Evolutionary conservation across 2,329 filamentous ascomycete species (phyloP).

Genomic region (Dactylonectria estremocensis): DNA sequence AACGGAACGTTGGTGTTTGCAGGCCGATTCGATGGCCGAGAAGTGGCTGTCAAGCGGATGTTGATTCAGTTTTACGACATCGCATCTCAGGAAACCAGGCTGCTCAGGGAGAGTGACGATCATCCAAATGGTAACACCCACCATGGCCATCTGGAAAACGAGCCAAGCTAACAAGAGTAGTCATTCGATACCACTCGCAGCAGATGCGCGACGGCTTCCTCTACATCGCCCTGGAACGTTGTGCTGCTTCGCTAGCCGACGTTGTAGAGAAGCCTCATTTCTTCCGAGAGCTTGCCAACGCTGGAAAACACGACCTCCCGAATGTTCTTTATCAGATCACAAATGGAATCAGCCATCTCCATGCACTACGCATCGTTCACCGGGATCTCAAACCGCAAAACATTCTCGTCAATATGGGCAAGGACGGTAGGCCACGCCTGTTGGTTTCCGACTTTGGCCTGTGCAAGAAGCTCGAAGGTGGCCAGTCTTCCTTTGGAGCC

Average conservation of each 20-base stretch:
- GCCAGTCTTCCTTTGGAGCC: conserved; percentile 93
- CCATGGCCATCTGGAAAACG: too few species aligned
- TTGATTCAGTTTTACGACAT: conserved; percentile 96
- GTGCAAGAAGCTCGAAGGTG: conserved; percentile 96
- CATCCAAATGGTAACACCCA: conserved; percentile 81
- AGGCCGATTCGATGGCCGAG: conserved; percentile 92
- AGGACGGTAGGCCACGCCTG: conserved; percentile 81
- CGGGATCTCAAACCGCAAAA: conserved; percentile 98
- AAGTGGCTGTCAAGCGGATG: conserved; percentile 97
- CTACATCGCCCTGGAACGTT: conserved; percentile 96
- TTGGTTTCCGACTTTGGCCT: conserved; percentile 98
- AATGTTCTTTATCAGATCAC: conserved; percentile 91
- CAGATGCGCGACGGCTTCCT: conserved; percentile 91
- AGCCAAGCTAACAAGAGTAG: conserved; percentile 58
- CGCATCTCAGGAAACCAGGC: conserved; percentile 91
- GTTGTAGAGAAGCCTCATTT: conserved; percentile 83
- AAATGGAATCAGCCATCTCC: conserved; percentile 88
- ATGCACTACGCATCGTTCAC: conserved; percentile 94
- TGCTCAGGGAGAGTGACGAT: conserved; percentile 93
- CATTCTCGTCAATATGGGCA: conserved; percentile 86
- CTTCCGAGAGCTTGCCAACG: conserved; percentile 78
- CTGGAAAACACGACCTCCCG: conserved; percentile 82
- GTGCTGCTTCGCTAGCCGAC: conserved; percentile 93
- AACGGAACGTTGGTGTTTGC: conserved; percentile 98
- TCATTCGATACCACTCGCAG: conserved; percentile 96